Evolutionary conservation across 1,284 basidiomycete species (phyloP).

Genomic region (Baeospora myosura): DNA sequence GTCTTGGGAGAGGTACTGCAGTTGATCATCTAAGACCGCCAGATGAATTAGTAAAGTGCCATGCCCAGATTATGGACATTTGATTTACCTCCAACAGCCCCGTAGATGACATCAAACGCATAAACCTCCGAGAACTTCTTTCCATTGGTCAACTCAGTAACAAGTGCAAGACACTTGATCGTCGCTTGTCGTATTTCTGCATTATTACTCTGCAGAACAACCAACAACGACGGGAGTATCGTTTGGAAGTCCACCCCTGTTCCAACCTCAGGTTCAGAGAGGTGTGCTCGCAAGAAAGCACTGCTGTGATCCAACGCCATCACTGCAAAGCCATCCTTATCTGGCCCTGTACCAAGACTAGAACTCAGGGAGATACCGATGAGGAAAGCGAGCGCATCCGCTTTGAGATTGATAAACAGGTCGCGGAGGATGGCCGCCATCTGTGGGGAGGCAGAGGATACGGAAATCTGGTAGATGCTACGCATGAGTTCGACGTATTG

Average conservation of each 20-base stretch:
- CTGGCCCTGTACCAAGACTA: constrained; percentile 14
- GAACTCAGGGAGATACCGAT: constrained; percentile 57
- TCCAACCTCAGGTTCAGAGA: constrained; percentile 32
- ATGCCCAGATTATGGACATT: constrained; percentile 2
- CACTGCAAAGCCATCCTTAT: constrained; percentile 18
- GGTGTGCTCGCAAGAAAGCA: constrained; percentile 75
- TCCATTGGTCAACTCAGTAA: constrained; percentile 34
- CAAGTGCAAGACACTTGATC: constrained; percentile 51
- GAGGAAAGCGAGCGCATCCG: constrained; percentile 78
- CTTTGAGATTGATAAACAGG: constrained; percentile 64
- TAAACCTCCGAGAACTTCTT: constrained; percentile 59
- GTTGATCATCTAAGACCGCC: constrained; percentile 37
- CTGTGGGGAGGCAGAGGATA: constrained; percentile 40
- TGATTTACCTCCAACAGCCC: constrained; percentile 37
- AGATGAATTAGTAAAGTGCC: constrained; percentile 7
- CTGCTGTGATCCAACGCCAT: constrained; percentile 54
- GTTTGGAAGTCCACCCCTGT: constrained; percentile 77
- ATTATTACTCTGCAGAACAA: constrained; percentile 53
- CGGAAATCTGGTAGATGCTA: constrained; percentile 57
- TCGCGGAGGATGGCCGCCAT: constrained; percentile 52
- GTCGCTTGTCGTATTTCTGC: constrained; percentile 57
- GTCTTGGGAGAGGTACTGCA: constrained; percentile 75
- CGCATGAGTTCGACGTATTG: constrained; percentile 52
- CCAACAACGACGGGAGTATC: constrained; percentile 71
- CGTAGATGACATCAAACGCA: constrained; percentile 81